phyloP scores from a whole-genome alignment of 2,329 filamentous ascomycete genomes.

The Colletotrichum tamarilloi region DNA sequence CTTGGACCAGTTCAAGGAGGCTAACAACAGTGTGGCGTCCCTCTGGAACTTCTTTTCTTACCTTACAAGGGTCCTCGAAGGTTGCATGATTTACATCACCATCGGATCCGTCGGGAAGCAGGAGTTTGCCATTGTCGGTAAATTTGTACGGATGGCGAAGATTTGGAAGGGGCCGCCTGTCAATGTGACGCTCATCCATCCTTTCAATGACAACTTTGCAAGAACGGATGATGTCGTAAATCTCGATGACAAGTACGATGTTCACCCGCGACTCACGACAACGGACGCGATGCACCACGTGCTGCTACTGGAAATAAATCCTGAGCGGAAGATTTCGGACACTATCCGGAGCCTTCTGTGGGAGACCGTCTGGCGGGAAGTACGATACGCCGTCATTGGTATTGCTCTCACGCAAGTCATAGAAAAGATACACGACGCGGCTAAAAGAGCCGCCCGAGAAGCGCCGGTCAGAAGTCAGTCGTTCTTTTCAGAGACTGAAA shows the following conservation, averaged over 20 bases:
- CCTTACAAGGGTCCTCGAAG: constrained; percentile 37
- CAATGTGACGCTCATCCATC: constrained; percentile 42
- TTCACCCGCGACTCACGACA: constrained; percentile 42
- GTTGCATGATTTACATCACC: constrained; percentile 41
- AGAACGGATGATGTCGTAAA: constrained; percentile 38
- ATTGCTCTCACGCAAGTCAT: constrained; percentile 37
- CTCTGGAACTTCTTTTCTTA: constrained; percentile 40
- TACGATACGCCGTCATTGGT: constrained; percentile 42
- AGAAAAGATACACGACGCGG: constrained; percentile 33
- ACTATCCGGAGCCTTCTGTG: constrained; percentile 41
- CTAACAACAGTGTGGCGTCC: constrained; percentile 33
- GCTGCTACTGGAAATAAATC: constrained; percentile 39
- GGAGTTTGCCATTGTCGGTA: constrained; percentile 41
- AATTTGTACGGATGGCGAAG: constrained; percentile 38
- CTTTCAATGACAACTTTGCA: constrained; percentile 40
- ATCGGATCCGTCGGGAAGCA: constrained; percentile 42
- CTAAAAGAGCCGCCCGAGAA: not conserved
- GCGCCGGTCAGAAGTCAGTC: not conserved
- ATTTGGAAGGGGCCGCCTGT: constrained; percentile 41
- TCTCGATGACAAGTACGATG: constrained; percentile 43
- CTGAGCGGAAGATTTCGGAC: constrained; percentile 35
- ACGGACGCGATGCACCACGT: constrained; percentile 44
- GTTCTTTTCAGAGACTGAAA: not conserved
- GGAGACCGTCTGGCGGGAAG: constrained; percentile 43
- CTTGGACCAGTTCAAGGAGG: constrained; percentile 37